Conservation (phyloP, 495 filamentous ascomycete genomes). For the Penicillium crystallinum region DNA sequence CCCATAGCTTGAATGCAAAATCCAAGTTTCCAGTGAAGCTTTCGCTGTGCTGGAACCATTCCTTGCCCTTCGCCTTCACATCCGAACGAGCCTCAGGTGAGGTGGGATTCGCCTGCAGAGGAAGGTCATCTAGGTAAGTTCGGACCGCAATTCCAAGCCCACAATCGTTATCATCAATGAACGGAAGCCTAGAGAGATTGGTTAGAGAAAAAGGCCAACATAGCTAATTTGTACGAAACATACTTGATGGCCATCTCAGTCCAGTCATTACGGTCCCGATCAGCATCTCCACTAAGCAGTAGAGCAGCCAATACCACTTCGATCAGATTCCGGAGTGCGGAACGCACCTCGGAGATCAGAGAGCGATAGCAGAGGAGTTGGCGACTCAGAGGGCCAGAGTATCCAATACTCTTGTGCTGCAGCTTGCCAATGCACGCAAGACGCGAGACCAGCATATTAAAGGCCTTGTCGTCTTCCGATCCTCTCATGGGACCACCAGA, state of each 20-base stretch:
- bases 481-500: constrained; percentile 56
- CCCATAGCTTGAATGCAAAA: constrained; percentile 76
- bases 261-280: constrained; percentile 65
- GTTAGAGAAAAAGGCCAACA: constrained; percentile 22
- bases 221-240: constrained; percentile 21
- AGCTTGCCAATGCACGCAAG: constrained; percentile 78
- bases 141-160: constrained; percentile 86
- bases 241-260: constrained; percentile 68
- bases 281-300: constrained; percentile 70
- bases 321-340: constrained; percentile 70
- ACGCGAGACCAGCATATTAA: constrained; percentile 75
- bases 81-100: constrained; percentile 56
- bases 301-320: constrained; percentile 76
- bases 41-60: constrained; percentile 70
- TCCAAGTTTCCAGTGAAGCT: constrained; percentile 73
- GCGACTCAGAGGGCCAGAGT: constrained; percentile 89
- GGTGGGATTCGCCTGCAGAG: constrained; percentile 47
- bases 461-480: constrained; percentile 57
- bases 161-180: constrained; percentile 76
- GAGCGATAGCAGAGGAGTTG: constrained; percentile 85
- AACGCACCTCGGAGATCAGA: constrained; percentile 71
- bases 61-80: constrained; percentile 59
- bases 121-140: constrained; percentile 83
- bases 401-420: constrained; percentile 78
- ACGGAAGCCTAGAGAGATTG: constrained; percentile 62